Evolutionary conservation across 106 monocot genomes (phyloP).

Genomic region (Alisma plantagoaquatica): DNA sequence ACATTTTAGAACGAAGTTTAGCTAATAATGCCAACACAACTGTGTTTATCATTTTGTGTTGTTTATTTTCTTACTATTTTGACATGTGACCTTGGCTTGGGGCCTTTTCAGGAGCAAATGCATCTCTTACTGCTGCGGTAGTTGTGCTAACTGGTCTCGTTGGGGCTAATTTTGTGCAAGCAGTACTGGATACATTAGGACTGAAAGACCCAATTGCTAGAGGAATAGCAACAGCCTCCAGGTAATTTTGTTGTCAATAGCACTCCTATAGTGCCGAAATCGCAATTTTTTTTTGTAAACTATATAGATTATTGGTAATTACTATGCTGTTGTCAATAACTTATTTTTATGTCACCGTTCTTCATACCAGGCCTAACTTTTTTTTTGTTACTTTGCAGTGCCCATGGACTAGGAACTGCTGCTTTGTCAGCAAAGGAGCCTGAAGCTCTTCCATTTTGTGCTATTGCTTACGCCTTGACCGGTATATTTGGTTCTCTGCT

Average conservation of each 20-base stretch:
- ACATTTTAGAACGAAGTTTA: too few relatives aligned
- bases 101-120: constrained; percentile 75
- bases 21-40: too few relatives aligned
- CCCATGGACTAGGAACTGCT: constrained; percentile 96
- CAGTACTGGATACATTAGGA: constrained; percentile 72
- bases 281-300: background rate
- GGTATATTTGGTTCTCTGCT: constrained; percentile 90
- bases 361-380: background rate
- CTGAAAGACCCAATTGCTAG: constrained; percentile 88
- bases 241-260: constrained; percentile 25
- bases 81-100: too few relatives aligned
- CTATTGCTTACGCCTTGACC: constrained; percentile 82
- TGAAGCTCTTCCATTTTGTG: constrained; percentile 95
- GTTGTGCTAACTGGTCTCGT: constrained; percentile 95
- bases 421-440: constrained; percentile 97
- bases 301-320: background rate
- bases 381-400: constrained; percentile 34
- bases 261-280: background rate
- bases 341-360: background rate
- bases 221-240: constrained; percentile 97
- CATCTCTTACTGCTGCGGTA: constrained; percentile 89
- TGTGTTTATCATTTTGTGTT: too few relatives aligned
- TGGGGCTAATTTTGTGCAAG: constrained; percentile 96
- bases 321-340: background rate
- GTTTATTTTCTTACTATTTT: too few relatives aligned